Evolutionary conservation across 2,329 filamentous ascomycete genomes (phyloP), one percentile per base, ranked within the genome.

Genomic region (Teratosphaeria destructans): DNA sequence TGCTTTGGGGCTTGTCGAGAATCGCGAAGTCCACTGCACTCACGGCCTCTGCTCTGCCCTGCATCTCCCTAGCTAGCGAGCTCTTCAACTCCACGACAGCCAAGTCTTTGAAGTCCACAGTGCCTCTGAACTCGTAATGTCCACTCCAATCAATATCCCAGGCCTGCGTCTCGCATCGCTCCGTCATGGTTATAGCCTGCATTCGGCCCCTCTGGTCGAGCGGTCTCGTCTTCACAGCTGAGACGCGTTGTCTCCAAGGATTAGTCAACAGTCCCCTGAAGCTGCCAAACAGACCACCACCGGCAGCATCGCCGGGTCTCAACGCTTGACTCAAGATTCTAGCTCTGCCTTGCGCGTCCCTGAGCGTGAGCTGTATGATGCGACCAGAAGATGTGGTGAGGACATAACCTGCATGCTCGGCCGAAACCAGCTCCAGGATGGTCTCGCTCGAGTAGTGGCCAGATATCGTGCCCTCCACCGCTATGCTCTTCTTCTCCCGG

Each of bases 131-230:
- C 52, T 88, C 85, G 69, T 91, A 86, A 65, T 92, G 89, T 37
- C 92, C 92, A 62, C 89, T 89, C 72, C 93, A 90, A 68, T 93
- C 90, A 52, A 96, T 81, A 69, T 88, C 89, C 94, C 94, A 99
- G 7, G 87, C 82, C 67, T 95, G 87, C 29, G 99, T 76, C 60
- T 86, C 82, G 32, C 89, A 93, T 66, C 87, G 87, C 58, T 85
- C 82, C 1, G 91, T 94, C 14, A 87, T 85, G 43, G 92, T 85
- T 54, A 96, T 82, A 37, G 96, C 81, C 66, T 92, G 90, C 70
- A 92, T 86, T 73, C 96, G 91, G 27, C 91, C 92, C 63, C 90
- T 85, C 60, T 85, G 84, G 43, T 81, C 79, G 10, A 87, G 85
- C 57, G 83, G 80, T 52, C 89, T 89, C 29, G 90, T 85, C 65